These are phyloP conservation scores for Fusarium euwallaceae DNA, from an alignment of 2,329 filamentous ascomycete species.

Conservation along the genomic window DNA sequence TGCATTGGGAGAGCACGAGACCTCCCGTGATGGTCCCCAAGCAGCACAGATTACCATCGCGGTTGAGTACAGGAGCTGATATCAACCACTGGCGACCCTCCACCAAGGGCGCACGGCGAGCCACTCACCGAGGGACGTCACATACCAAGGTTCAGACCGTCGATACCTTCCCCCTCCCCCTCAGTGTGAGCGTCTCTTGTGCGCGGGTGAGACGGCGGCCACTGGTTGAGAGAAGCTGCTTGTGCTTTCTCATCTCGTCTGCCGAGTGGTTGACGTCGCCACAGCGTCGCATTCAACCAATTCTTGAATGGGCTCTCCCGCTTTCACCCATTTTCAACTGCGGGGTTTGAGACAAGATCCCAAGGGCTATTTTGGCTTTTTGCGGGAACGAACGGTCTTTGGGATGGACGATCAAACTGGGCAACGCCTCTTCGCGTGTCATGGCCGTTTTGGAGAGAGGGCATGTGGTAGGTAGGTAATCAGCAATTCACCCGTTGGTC, in stretches of 20 bases:
- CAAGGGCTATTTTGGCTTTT: conserved; percentile 15
- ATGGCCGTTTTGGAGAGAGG: conserved; percentile 29
- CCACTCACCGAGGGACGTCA: conserved; percentile 43
- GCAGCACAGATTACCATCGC: conserved; percentile 34
- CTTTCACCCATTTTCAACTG: conserved; percentile 10
- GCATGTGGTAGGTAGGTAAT: conserved; percentile 7
- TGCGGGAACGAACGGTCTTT: not conserved
- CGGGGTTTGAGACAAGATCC: conserved; percentile 24
- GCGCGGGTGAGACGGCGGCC: not conserved
- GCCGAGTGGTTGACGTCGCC: conserved; percentile 16
- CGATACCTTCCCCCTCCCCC: conserved; percentile 4
- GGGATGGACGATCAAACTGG: conserved; percentile 20
- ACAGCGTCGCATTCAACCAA: conserved; percentile 35
- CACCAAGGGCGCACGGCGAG: conserved; percentile 41
- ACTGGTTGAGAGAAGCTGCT: conserved; percentile 12
- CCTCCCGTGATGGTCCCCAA: conserved; percentile 41
- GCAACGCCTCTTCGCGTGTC: conserved; percentile 3
- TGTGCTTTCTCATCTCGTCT: not conserved
- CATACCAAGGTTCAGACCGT: conserved; percentile 43
- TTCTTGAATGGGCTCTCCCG: conserved; percentile 9
- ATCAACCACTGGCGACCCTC: conserved; percentile 51
- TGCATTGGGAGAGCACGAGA: conserved; percentile 36
- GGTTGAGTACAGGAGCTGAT: conserved; percentile 21
- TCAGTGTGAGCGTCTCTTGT: not conserved
- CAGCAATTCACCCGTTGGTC: conserved; percentile 6